Base-by-base conservation (phyloP, 2,329 filamentous ascomycete species). In the Diplocarpon mali region DNA sequence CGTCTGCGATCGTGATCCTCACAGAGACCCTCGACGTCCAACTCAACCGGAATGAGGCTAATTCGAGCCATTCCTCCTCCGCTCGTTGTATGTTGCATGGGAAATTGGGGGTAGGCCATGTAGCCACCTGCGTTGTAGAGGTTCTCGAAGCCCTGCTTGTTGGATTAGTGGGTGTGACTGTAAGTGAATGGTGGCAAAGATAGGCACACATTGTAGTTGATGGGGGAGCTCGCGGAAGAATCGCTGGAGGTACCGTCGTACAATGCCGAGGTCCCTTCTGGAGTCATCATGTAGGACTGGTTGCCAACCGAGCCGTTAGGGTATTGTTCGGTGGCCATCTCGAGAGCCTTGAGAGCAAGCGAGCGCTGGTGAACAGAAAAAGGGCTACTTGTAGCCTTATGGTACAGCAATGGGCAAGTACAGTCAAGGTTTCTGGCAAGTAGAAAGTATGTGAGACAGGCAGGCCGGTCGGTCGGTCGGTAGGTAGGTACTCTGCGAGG, bases 21-120 rank as follows among this genome's bases (percentile, higher is more conserved):
- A 37, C 61, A 62, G 2, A 61, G 43, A 17, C 57, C 55, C 44
- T 62, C 59, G 24, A 62, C 60, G 35, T 62, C 56, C 27, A 62
- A 44, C 35, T 62, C 58, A 9, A 62, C 57, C 16, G 59, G 59
- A 36, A 61, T 60, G 15, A 60, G 50, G 2, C 57, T 57, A 40
- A 56, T 39, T 17, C 56, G 53, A 20, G 54, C 46, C 20, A 53
- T 41, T 29, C 53, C 48, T 10, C 57, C 55, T 16, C 45, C 48
- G 38, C 47, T 49, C 48, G 52, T 47, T 24, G 58, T 45, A 34
- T 60, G 57, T 45, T 57, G 58, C 45, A 60, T 54, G 13, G 57
- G 57, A 48, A 52, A 59, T 14, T 53, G 37, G 16, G 57, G 52
- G 44, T 61, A 60, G 38, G 48, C 36, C 48, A 58, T 51, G 49